Evolutionary conservation across 2,329 filamentous ascomycete species (phyloP), one percentile per base, ranked within the genome.

Genomic region (Trichoderma sp.): DNA sequence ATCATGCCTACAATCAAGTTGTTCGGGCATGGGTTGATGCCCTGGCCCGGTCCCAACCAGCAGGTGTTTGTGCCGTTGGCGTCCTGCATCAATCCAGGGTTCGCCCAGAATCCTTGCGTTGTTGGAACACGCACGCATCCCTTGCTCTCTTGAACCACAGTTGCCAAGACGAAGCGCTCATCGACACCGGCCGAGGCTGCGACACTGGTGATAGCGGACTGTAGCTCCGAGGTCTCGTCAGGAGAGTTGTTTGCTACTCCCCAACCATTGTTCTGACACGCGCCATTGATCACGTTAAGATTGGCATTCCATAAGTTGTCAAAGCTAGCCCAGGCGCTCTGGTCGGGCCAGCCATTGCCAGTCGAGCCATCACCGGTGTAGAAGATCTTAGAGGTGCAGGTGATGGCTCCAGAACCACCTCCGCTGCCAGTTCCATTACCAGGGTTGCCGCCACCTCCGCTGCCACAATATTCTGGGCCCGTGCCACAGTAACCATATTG

Each of bases 121-220:
- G 80, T 81, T 1, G 71, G 74, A 30, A 78, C 80, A 39, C 81
- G 80, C 24, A 83, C 80, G 72, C 81, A 83, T 61, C 81, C 81
- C 69, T 78, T 79, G 72, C 77, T 80, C 72, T 83, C 81, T 71
- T 83, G 81, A 74, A 83, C 77, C 39, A 83, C 70, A 66, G 83
- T 75, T 21, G 80, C 79, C n/a, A 83, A 74, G 72, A 83, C 80
- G 68, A 81, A 81, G 55, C 81, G 79, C 54, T 74, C 70, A 69
- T 83, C 80, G 37, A 83, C 74, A 14, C 72, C 70, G 0, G 74
- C 70, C 8, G 68, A 58, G 16, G 61, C 54, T 6, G 79, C 74
- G 16, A 81, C 75, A 13, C 71, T 63, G 49, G 77, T 68, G 68
- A 83, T 82, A 55, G 75, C 73, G 58, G 66, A 46, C 13, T 65